These are phyloP conservation scores for Vicia faba DNA, from an alignment of 306 rosid genomes.

Conservation along the genomic window DNA sequence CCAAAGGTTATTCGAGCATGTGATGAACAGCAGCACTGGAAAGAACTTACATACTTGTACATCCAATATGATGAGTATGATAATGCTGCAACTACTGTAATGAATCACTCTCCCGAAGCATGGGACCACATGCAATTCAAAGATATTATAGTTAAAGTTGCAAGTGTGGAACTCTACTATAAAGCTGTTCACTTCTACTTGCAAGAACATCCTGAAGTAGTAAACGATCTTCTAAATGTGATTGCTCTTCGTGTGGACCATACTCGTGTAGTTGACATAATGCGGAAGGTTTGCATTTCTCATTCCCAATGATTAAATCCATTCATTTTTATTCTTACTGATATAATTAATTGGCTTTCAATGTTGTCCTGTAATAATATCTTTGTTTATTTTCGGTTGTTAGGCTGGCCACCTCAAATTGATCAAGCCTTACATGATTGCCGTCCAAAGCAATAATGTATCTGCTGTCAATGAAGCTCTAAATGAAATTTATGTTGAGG, in stretches of 20 bases:
- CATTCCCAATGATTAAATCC: neutral
- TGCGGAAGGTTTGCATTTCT: constrained; percentile 71
- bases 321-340: constrained; percentile 2
- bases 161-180: constrained; percentile 91
- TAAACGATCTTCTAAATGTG: constrained; percentile 89
- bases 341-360: constrained; percentile 23
- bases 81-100: constrained; percentile 91
- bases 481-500: constrained; percentile 89
- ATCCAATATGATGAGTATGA: constrained; percentile 96
- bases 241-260: constrained; percentile 96
- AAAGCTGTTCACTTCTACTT: constrained; percentile 96
- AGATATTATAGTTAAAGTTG: constrained; percentile 90
- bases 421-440: constrained; percentile 96
- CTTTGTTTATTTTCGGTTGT: constrained; percentile 20
- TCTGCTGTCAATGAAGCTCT: constrained; percentile 92
- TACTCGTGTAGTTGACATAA: constrained; percentile 92
- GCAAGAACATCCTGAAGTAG: constrained; percentile 93
- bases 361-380: constrained; percentile 13
- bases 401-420: constrained; percentile 92
- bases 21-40: constrained; percentile 97
- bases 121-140: constrained; percentile 99
- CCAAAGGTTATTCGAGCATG: constrained; percentile 98
- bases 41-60: constrained; percentile 83
- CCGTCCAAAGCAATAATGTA: constrained; percentile 97
- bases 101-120: constrained; percentile 98